Percentiles rank a stretch among this genome's conserved stretches.
These are phyloP conservation scores for Tympanopsis confertula DNA, from an alignment of 2,329 filamentous ascomycete genomes.

Conservation along the genomic window DNA sequence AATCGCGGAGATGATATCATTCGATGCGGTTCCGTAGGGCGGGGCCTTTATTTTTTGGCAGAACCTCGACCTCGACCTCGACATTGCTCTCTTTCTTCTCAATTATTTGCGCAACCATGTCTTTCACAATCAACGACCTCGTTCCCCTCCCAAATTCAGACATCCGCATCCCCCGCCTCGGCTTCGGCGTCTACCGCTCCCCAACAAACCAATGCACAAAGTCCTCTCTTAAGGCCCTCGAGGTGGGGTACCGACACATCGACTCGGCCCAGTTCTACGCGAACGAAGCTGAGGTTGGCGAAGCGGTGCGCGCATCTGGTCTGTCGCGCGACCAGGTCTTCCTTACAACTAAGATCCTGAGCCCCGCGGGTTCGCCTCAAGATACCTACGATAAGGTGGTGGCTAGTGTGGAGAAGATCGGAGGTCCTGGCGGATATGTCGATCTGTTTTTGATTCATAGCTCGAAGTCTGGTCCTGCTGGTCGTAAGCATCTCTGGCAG, in stretches of 20 bases:
- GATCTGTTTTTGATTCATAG: slow-evolving; percentile 64
- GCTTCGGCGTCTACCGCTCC: slow-evolving; percentile 62
- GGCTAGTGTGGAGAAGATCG: slow-evolving; percentile 53
- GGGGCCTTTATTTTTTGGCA: too few species aligned
- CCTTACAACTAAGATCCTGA: slow-evolving; percentile 60
- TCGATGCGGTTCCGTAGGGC: too few species aligned
- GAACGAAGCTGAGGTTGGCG: slow-evolving; percentile 57
- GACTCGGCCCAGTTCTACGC: slow-evolving; percentile 53
- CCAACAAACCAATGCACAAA: slow-evolving; percentile 37
- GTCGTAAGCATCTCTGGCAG: slow-evolving; percentile 51
- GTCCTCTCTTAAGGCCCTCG: slow-evolving; percentile 46
- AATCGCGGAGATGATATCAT: too few species aligned
- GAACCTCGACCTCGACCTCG: too few species aligned
- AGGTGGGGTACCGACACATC: slow-evolving; percentile 48
- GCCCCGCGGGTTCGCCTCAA: slow-evolving; percentile 37
- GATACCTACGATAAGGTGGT: slow-evolving; percentile 45
- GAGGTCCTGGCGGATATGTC: slow-evolving; percentile 46
- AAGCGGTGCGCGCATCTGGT: slow-evolving; percentile 44
- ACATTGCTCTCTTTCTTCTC: too few species aligned
- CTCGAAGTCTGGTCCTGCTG: slow-evolving; percentile 38
- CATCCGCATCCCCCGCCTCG: slow-evolving; percentile 50
- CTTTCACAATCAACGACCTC: slow-evolving; percentile 25
- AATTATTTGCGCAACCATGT: too few species aligned
- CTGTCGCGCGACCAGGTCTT: slow-evolving; percentile 49
- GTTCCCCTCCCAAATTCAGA: slow-evolving; percentile 35